Conservation (phyloP, 768 basidiomycete species). For the Boletus sp. region DNA sequence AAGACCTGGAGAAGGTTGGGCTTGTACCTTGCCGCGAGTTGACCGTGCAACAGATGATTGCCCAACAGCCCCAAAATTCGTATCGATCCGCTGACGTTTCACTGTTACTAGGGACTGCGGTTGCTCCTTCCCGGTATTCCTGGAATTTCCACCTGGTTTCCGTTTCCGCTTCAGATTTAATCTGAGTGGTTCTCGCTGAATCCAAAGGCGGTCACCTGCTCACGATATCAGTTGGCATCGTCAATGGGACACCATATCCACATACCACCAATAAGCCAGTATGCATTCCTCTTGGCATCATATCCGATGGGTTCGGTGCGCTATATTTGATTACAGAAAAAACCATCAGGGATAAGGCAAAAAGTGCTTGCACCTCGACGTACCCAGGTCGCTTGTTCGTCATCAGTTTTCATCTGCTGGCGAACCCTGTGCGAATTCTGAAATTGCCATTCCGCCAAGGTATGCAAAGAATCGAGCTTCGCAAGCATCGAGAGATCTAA, state of each 20-base stretch:
- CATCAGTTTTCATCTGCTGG: conserved; percentile 73
- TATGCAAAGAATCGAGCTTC: conserved; percentile 74
- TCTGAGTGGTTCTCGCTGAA: conserved; percentile 68
- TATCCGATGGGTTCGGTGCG: conserved; percentile 85
- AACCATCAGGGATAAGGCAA: neutral
- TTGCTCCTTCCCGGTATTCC: conserved; percentile 18
- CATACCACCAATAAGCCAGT: conserved; percentile 82
- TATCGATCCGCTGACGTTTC: conserved; percentile 30
- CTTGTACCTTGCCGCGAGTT: conserved; percentile 16
- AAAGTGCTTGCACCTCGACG: conserved; percentile 24
- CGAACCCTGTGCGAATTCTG: conserved; percentile 71
- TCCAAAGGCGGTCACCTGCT: conserved; percentile 80
- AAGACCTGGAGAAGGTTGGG: conserved; percentile 27
- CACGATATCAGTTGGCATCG: conserved; percentile 1
- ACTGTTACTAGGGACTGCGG: conserved; percentile 10
- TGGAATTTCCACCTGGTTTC: conserved; percentile 28
- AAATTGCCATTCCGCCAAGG: conserved; percentile 84
- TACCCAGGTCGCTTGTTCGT: conserved; percentile 78
- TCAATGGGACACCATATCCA: neutral
- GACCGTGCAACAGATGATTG: conserved; percentile 9
- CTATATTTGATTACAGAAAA: conserved; percentile 37
- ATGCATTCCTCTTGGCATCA: conserved; percentile 73
- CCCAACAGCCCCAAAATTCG: neutral
- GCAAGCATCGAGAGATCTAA: conserved; percentile 63
- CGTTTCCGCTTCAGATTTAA: conserved; percentile 43